Conservation (phyloP, 1,284 basidiomycete genomes). For the Apiotrichum montevideense region DNA sequence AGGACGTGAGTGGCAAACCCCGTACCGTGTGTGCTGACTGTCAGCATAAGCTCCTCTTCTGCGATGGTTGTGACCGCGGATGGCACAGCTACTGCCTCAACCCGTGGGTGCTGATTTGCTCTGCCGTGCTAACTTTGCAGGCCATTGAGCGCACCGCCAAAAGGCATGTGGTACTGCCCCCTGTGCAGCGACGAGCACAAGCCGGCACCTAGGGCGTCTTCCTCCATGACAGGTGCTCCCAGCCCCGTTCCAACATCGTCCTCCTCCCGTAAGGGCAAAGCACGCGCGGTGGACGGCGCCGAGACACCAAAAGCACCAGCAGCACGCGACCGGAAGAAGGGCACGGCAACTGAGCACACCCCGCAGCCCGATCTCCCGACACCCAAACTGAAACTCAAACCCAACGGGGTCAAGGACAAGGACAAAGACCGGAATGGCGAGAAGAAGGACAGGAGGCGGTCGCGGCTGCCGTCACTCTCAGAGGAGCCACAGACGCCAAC, state of each 20-base stretch:
- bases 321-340: conserved; percentile 4
- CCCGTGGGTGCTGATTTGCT: conserved; percentile 50
- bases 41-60: conserved; percentile 74
- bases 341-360: not conserved
- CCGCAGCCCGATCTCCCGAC: not conserved
- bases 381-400: conserved; percentile 10
- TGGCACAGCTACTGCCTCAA: conserved; percentile 87
- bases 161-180: conserved; percentile 52
- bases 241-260: not conserved
- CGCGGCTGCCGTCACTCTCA: not conserved
- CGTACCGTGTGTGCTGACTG: not conserved
- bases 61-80: conserved; percentile 90
- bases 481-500: conserved; percentile 1
- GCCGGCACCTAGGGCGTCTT: conserved; percentile 10
- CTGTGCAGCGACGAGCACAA: conserved; percentile 14
- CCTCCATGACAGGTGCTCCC: conserved; percentile 5
- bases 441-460: not conserved
- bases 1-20: conserved; percentile 63
- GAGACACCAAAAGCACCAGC: conserved; percentile 1
- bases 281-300: conserved; percentile 1
- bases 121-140: conserved; percentile 14
- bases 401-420: conserved; percentile 5
- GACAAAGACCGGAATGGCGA: conserved; percentile 6
- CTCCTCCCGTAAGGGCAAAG: conserved; percentile 13
- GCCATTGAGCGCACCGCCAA: conserved; percentile 62